Percentiles rank a stretch among this genome's conserved stretches.
These are phyloP conservation scores for Pseudogymnoascus sp. DNA, from an alignment of 2,329 filamentous ascomycete genomes.

Conservation along the genomic window DNA sequence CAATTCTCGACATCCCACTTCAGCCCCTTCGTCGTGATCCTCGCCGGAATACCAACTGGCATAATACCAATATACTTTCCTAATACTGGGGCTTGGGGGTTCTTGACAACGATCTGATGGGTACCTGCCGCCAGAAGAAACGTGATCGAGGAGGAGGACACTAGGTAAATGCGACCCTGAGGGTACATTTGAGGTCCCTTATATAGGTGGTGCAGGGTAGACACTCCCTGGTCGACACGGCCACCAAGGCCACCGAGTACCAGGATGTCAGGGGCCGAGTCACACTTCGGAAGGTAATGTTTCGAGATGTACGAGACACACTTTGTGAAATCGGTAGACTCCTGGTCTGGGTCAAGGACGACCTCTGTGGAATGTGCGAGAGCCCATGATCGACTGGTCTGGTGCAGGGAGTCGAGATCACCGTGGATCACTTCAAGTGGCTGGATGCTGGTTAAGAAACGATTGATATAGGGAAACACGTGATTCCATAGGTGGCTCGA, in stretches of 20 bases:
- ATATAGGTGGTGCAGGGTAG: constrained; percentile 79
- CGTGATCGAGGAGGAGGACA: constrained; percentile 73
- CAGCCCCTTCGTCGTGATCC: constrained; percentile 72
- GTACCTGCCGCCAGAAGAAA: constrained; percentile 66
- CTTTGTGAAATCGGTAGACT: constrained; percentile 89
- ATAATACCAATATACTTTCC: constrained; percentile 79
- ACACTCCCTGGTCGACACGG: constrained; percentile 85
- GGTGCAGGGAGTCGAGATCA: constrained; percentile 76
- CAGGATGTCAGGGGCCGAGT: constrained; percentile 53
- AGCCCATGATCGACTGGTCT: constrained; percentile 47
- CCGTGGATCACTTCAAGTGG: constrained; percentile 71
- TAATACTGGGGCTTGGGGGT: constrained; percentile 40
- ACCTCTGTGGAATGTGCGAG: constrained; percentile 46
- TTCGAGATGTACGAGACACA: constrained; percentile 54
- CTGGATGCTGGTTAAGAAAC: constrained; percentile 25
- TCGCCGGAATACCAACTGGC: constrained; percentile 68
- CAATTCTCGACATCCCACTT: constrained; percentile 87
- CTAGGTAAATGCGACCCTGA: constrained; percentile 61
- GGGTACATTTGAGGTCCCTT: constrained; percentile 38
- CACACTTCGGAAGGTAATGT: constrained; percentile 21
- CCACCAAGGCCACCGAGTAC: constrained; percentile 80
- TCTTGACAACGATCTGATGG: constrained; percentile 56
- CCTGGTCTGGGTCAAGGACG: constrained; percentile 67
- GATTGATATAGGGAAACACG: neutral
- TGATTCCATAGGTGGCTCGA: neutral